Conservation (phyloP, 768 basidiomycete species). For the Strobilomyces echinocephalus region DNA sequence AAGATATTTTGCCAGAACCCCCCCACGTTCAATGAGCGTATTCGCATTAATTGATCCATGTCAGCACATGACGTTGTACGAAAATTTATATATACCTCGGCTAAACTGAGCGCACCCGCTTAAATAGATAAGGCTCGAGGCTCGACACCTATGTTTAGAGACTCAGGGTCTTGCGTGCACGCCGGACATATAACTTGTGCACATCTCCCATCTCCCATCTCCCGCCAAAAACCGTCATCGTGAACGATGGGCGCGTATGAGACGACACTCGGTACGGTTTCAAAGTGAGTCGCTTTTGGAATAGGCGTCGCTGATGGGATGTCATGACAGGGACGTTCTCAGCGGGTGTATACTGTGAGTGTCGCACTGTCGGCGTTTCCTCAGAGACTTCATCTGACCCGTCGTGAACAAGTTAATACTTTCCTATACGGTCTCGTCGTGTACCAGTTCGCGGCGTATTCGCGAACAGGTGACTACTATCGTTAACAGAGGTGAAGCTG, state of each 20-base stretch:
- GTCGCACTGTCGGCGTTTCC: background rate
- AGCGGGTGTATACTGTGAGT: background rate
- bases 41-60: too few relatives aligned
- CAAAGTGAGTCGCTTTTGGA: background rate
- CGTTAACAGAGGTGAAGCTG: background rate
- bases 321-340: background rate
- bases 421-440: slow-evolving; percentile 35
- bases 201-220: background rate
- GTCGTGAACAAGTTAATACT: slow-evolving; percentile 8
- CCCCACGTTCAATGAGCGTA: too few relatives aligned
- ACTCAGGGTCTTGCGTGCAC: background rate
- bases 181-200: background rate
- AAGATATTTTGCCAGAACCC: too few relatives aligned
- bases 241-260: background rate
- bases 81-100: too few relatives aligned
- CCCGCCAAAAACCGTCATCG: background rate
- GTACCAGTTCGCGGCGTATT: background rate
- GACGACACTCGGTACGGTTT: background rate
- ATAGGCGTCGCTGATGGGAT: background rate
- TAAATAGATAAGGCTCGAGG: too few relatives aligned
- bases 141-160: too few relatives aligned
- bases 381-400: background rate
- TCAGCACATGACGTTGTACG: too few relatives aligned
- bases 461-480: background rate
- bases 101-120: too few relatives aligned